Percentiles rank a stretch among this genome's conserved stretches.
These are phyloP conservation scores for Podospora didyma DNA, from an alignment of 495 filamentous ascomycete genomes.

Conservation along the genomic window DNA sequence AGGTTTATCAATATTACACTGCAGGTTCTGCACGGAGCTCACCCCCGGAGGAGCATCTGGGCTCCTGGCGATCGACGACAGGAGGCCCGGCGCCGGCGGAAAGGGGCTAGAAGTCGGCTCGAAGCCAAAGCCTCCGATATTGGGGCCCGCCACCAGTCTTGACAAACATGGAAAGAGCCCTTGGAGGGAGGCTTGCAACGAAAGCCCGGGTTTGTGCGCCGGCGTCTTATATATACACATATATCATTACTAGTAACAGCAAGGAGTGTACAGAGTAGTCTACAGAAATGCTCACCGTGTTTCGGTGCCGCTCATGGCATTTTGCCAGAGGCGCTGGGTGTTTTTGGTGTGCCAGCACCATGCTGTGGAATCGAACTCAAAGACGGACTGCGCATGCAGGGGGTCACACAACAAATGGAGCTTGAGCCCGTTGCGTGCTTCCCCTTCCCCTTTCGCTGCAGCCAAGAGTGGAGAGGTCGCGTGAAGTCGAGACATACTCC, in stretches of 20 bases:
- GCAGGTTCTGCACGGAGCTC: too few species aligned
- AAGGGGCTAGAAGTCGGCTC: too few species aligned
- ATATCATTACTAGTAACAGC: too few species aligned
- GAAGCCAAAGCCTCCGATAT: not conserved
- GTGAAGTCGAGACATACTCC: constrained; percentile 12
- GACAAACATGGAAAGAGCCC: not conserved
- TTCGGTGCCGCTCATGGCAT: too few species aligned
- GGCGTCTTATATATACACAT: not conserved
- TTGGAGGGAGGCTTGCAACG: not conserved
- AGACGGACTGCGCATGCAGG: constrained; percentile 6
- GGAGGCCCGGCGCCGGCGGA: too few species aligned
- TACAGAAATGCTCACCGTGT: too few species aligned
- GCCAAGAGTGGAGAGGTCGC: constrained; percentile 11
- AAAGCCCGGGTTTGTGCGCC: not conserved
- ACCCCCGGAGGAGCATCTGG: too few species aligned
- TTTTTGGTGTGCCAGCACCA: too few species aligned
- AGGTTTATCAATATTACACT: too few species aligned
- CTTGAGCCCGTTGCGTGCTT: constrained; percentile 13
- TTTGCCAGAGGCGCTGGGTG: too few species aligned
- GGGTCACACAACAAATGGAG: not conserved
- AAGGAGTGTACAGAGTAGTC: too few species aligned
- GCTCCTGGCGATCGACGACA: too few species aligned
- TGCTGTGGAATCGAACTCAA: not conserved
- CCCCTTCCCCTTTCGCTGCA: constrained; percentile 15
- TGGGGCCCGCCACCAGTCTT: not conserved